A percentile compares a stretch with the other conserved stretches of the same genome.
Evolutionary conservation across 495 filamentous ascomycete genomes (phyloP).

Genomic region (Aspergillus egyptiacus): DNA sequence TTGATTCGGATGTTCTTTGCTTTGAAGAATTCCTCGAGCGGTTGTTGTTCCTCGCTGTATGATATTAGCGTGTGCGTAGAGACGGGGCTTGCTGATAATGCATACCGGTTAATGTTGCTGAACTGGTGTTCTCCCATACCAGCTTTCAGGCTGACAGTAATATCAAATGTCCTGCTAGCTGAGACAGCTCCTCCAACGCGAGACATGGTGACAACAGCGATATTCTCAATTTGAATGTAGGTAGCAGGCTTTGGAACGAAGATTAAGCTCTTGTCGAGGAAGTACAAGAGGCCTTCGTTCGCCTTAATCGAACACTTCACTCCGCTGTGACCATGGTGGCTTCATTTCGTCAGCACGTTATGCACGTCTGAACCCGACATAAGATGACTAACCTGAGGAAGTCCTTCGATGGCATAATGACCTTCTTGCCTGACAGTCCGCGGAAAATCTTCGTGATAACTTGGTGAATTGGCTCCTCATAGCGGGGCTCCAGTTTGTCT

Average conservation of each 20-base stretch:
- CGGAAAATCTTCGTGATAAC: conserved; percentile 93
- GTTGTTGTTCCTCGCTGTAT: conserved; percentile 80
- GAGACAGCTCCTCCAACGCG: conserved; percentile 91
- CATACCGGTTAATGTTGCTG: conserved; percentile 93
- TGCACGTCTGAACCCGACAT: background rate
- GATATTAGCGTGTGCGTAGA: conserved; percentile 9
- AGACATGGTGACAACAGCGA: conserved; percentile 85
- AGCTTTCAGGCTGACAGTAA: conserved; percentile 79
- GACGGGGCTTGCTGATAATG: background rate
- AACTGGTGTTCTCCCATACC: conserved; percentile 81
- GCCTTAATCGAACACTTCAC: conserved; percentile 99
- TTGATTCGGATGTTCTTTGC: conserved; percentile 88
- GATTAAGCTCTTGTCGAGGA: conserved; percentile 96
- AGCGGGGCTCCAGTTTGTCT: conserved; percentile 80
- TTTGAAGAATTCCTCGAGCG: conserved; percentile 93
- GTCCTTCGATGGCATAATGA: conserved; percentile 87
- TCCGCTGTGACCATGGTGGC: conserved; percentile 86
- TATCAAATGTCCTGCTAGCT: conserved; percentile 93
- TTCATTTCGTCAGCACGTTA: conserved; percentile 22
- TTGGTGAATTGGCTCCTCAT: conserved; percentile 84
- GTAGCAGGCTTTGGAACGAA: conserved; percentile 98
- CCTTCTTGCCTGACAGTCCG: conserved; percentile 87
- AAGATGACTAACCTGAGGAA: conserved; percentile 57
- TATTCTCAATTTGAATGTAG: conserved; percentile 89
- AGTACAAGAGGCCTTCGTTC: conserved; percentile 94